These are phyloP conservation scores for Heliamphora exappendiculata DNA, from an alignment of 148 eudicot species.

Conservation along the genomic window DNA sequence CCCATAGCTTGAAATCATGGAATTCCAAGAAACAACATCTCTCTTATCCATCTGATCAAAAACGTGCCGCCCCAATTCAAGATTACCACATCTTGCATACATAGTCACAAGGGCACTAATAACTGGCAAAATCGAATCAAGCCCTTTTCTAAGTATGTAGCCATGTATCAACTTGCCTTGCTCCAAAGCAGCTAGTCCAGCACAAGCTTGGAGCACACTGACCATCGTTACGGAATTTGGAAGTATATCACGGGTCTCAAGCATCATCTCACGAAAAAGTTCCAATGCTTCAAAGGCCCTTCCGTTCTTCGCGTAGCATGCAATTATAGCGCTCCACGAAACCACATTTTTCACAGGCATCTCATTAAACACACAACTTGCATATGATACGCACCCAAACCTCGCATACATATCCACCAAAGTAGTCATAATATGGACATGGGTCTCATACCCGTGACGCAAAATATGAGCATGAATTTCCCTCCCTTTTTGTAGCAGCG, in stretches of 20 bases:
- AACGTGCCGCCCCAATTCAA: slow-evolving; percentile 43
- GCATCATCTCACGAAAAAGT: slow-evolving; percentile 68
- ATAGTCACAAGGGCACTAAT: slow-evolving; percentile 65
- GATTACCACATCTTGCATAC: slow-evolving; percentile 81
- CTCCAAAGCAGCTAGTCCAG: slow-evolving; percentile 62
- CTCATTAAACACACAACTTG: slow-evolving; percentile 44
- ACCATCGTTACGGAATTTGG: slow-evolving; percentile 96
- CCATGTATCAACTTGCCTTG: slow-evolving; percentile 76
- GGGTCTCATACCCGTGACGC: slow-evolving; percentile 67
- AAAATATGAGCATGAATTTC: slow-evolving; percentile 81
- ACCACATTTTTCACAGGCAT: slow-evolving; percentile 75
- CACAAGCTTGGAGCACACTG: slow-evolving; percentile 89
- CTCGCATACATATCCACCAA: slow-evolving; percentile 86
- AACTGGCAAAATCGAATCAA: slow-evolving; percentile 74
- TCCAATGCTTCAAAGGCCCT: slow-evolving; percentile 63
- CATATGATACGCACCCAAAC: slow-evolving; percentile 53
- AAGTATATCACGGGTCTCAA: slow-evolving; percentile 29
- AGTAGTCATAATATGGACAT: slow-evolving; percentile 86
- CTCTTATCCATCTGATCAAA: slow-evolving; percentile 69
- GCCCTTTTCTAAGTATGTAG: slow-evolving; percentile 62
- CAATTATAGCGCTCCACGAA: slow-evolving; percentile 95
- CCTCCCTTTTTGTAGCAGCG: slow-evolving; percentile 39
- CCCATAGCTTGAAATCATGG: slow-evolving; percentile 88
- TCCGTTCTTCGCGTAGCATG: slow-evolving; percentile 76
- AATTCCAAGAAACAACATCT: slow-evolving; percentile 89